Conservation (phyloP, 73 alveolate genomes). For the Uronychia setigera region DNA sequence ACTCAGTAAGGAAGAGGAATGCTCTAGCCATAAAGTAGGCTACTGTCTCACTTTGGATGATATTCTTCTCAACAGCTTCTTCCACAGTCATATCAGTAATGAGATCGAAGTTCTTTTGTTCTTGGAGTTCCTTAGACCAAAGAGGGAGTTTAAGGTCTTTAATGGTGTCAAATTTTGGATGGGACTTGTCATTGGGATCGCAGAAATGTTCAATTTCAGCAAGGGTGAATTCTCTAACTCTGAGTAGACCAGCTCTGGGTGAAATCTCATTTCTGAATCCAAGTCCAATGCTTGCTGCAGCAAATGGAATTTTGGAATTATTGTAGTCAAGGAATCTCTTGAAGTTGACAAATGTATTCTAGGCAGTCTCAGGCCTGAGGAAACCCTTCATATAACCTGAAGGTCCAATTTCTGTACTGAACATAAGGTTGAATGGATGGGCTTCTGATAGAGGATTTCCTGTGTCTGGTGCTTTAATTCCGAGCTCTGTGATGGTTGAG, state of each 20-base stretch:
- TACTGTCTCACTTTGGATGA: conserved; percentile 95
- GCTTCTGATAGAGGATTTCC: conserved; percentile 95
- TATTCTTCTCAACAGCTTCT: conserved; percentile 88
- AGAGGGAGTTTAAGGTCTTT: conserved; percentile 86
- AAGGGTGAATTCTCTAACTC: conserved; percentile 99
- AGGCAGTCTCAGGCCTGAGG: conserved; percentile 99
- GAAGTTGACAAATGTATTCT: conserved; percentile 98
- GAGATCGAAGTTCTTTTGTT: conserved; percentile 21
- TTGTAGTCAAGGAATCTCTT: conserved; percentile 93
- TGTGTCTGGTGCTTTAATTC: conserved; percentile 95
- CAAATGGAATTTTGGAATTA: conserved; percentile 97
- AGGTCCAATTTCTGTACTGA: conserved; percentile 99
- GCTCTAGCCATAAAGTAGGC: conserved; percentile 98
- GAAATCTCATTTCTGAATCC: conserved; percentile 99
- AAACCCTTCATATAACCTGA: conserved; percentile 91
- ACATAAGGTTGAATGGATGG: conserved; percentile 97
- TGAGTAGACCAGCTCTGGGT: conserved; percentile 96
- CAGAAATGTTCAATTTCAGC: conserved; percentile 99
- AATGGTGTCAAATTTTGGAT: conserved; percentile 85
- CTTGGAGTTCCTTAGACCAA: conserved; percentile 76
- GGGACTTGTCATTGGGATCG: conserved; percentile 93
- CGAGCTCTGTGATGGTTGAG: conserved; percentile 75
- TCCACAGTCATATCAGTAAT: conserved; percentile 72
- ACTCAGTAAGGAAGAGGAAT: conserved; percentile 76
- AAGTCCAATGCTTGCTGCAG: conserved; percentile 98